Evolutionary conservation across 768 basidiomycete species (phyloP).

Genomic region (Leccinum subtestaceum): DNA sequence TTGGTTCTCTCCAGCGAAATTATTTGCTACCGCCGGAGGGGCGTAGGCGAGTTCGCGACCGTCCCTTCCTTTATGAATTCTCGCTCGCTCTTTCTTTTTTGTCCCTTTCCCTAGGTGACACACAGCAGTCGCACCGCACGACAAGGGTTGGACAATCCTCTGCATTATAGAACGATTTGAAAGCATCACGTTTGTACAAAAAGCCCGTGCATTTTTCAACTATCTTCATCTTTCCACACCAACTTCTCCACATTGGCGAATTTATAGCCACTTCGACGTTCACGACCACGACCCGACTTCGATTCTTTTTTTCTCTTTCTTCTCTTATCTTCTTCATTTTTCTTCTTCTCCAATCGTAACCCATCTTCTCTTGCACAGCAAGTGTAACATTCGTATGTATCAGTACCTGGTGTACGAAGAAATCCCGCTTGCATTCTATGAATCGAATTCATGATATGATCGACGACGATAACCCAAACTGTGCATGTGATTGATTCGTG

Average conservation of each 20-base stretch:
- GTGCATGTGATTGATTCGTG: conserved; percentile 5
- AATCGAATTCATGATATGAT: conserved; percentile 10
- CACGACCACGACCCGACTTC: conserved; percentile 6
- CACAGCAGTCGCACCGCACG: conserved; percentile 1
- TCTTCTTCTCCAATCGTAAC: not conserved
- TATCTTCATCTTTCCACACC: not conserved
- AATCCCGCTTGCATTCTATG: conserved; percentile 19
- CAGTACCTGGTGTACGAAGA: conserved; percentile 33
- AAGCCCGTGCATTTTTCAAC: conserved; percentile 9
- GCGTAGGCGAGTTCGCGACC: conserved; percentile 21
- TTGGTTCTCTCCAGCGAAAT: conserved; percentile 55
- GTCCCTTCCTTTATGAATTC: conserved; percentile 8
- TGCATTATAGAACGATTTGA: conserved; percentile 19
- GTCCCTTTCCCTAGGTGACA: conserved; percentile 3
- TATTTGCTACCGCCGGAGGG: conserved; percentile 44
- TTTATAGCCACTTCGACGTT: conserved; percentile 28
- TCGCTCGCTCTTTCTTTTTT: not conserved
- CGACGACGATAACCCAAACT: conserved; percentile 8
- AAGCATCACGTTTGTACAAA: conserved; percentile 24
- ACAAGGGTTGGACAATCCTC: conserved; percentile 2
- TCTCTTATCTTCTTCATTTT: not conserved
- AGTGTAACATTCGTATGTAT: conserved; percentile 27
- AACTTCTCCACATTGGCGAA: conserved; percentile 15
- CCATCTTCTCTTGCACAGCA: conserved; percentile 9
- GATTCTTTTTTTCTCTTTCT: conserved; percentile 12